Base-by-base conservation (phyloP, 1,284 basidiomycete species). In the Farysia itapuensis region DNA sequence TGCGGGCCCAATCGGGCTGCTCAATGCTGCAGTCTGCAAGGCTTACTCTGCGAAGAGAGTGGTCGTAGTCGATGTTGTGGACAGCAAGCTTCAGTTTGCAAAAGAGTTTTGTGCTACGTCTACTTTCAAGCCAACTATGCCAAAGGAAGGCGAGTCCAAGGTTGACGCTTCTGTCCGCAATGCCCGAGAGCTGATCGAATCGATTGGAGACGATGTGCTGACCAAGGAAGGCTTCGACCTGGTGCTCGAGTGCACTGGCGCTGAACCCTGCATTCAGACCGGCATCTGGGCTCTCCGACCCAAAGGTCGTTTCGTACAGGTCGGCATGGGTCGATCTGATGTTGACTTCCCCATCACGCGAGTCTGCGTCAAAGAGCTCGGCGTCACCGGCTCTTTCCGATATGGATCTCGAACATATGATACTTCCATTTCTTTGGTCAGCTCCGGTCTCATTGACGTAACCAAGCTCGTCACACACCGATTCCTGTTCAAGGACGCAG, bases 1-100 rank as follows among this genome's bases (percentile, higher is more conserved):
- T 41, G 82, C 82, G 8, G 93, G 94, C 2, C 93, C 93, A 7
- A 89, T 97, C 56, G 92, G 92, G 8, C 81, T 96, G 15, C 83
- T 96, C 25, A 87, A 85, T 74, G 92, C 93, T 85, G 92, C 89
- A 4, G 90, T 92, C 18, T 90, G 90, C 21, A 90, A 87, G 74
- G 91, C 79, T n/a, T 80, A 79, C 66, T 78, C 76, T 1, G 79
- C 77, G 7, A 67, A 61, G 44, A 44, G 59, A 12, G 65, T 73
- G 26, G 64, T 71, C 24, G 37, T 52, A n/a, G 57, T 79, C 57
- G 81, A 98, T 74, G 90, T 97, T 58, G 84, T 90, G 44, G 81
- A 84, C 31, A 79, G 81, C 36, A 86, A 93, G 35, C 84, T 98
- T 37, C 83, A 88, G 33, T 96, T 97, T 73, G 92, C 94, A 12